phyloP scores from a whole-genome alignment of 495 filamentous ascomycete species.

The Pseudoneurospora amorphoporcata region DNA sequence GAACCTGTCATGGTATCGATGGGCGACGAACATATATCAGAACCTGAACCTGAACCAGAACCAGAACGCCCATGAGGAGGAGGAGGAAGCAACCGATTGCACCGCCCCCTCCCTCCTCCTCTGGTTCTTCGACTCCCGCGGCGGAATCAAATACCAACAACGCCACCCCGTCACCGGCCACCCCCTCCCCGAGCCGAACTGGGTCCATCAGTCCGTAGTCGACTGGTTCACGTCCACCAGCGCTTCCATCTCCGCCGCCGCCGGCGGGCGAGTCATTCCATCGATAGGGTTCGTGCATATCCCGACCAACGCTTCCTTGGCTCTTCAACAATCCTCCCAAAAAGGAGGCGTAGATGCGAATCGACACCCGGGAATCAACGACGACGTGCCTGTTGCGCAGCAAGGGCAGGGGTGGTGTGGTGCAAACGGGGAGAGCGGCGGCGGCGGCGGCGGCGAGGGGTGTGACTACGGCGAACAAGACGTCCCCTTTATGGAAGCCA shows the following conservation, averaged over 20 bases:
- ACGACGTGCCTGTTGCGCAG: constrained; percentile 44
- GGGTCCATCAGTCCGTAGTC: constrained; percentile 41
- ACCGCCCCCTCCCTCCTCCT: constrained; percentile 38
- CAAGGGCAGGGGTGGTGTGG: constrained; percentile 41
- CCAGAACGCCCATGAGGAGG: neutral
- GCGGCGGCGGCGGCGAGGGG: constrained; percentile 6
- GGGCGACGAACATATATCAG: neutral
- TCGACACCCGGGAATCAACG: constrained; percentile 54
- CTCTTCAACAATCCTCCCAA: constrained; percentile 27
- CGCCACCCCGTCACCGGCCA: constrained; percentile 18
- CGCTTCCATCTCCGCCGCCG: constrained; percentile 22
- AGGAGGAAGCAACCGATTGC: neutral
- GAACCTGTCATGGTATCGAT: neutral
- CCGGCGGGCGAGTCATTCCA: constrained; percentile 38
- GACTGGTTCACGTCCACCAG: constrained; percentile 50
- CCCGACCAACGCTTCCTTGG: constrained; percentile 47
- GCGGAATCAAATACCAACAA: constrained; percentile 46
- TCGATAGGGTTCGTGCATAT: constrained; percentile 68
- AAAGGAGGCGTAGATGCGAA: constrained; percentile 22
- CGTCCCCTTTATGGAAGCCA: constrained; percentile 52
- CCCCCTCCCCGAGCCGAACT: constrained; percentile 29
- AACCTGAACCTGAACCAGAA: neutral
- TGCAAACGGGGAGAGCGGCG: constrained; percentile 23
- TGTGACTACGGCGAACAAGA: constrained; percentile 47
- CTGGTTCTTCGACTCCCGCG: constrained; percentile 69